Evolutionary conservation across 2,329 filamentous ascomycete genomes (phyloP).

Genomic region (Trichoderma koningiopsis): DNA sequence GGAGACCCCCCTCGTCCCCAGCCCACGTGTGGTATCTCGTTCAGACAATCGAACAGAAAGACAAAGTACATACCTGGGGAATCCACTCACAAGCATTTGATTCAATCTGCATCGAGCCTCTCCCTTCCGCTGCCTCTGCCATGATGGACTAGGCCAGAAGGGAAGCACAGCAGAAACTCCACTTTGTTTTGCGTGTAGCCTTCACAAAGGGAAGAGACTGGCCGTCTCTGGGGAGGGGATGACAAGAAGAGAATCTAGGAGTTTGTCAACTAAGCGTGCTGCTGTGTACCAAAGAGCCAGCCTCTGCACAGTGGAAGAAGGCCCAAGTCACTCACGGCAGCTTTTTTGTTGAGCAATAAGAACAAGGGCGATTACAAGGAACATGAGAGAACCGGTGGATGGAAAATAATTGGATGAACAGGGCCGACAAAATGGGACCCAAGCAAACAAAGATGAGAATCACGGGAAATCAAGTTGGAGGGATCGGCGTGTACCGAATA

Average conservation of each 20-base stretch:
- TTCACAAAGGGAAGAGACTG: slow-evolving; percentile 14
- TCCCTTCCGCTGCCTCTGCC: slow-evolving; percentile 7
- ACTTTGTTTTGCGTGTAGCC: neutral
- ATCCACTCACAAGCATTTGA: slow-evolving; percentile 19
- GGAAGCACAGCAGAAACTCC: slow-evolving; percentile 6
- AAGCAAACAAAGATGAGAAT: neutral
- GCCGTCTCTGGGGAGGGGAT: slow-evolving; percentile 4
- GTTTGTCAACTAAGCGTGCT: slow-evolving; percentile 23
- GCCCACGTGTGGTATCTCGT: slow-evolving; percentile 11
- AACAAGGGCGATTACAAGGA: neutral
- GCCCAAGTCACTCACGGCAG: slow-evolving; percentile 8
- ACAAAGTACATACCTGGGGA: neutral
- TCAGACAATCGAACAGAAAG: neutral
- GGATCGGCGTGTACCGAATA: neutral
- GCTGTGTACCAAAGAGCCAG: slow-evolving; percentile 22
- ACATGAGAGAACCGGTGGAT: neutral
- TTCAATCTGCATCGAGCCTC: slow-evolving; percentile 24
- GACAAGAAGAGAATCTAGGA: slow-evolving; percentile 6
- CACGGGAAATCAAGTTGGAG: slow-evolving; percentile 11
- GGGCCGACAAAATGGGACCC: slow-evolving; percentile 14
- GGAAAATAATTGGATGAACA: slow-evolving; percentile 21
- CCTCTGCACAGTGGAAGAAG: neutral
- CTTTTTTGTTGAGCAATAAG: slow-evolving; percentile 1
- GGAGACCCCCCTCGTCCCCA: neutral
- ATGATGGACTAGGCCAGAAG: neutral